These are phyloP conservation scores for Arxiozyma bovina DNA, from an alignment of 1,139 yeast genomes.

Conservation along the genomic window DNA sequence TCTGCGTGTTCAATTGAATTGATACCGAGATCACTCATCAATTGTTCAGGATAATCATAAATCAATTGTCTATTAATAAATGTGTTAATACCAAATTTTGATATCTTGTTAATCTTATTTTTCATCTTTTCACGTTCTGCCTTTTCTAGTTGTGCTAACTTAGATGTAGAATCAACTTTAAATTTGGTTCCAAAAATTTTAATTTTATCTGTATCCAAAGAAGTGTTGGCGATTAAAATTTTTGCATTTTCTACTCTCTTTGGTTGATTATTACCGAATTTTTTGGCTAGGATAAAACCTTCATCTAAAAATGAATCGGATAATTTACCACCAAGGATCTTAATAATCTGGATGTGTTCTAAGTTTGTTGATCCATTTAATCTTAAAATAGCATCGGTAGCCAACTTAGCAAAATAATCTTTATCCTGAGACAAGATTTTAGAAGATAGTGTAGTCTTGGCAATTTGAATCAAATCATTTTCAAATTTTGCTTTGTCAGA, in stretches of 20 bases:
- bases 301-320: slow-evolving; percentile 91
- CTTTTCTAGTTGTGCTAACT: slow-evolving; percentile 88
- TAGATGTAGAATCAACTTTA: slow-evolving; percentile 90
- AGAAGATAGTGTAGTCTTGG: slow-evolving; percentile 88
- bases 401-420: slow-evolving; percentile 76
- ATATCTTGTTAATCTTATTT: slow-evolving; percentile 77
- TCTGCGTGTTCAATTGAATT: slow-evolving; percentile 97
- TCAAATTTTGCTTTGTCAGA: slow-evolving; percentile 55
- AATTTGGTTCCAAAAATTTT: slow-evolving; percentile 96
- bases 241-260: slow-evolving; percentile 74
- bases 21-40: slow-evolving; percentile 78
- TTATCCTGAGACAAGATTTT: slow-evolving; percentile 93
- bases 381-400: slow-evolving; percentile 90
- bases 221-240: slow-evolving; percentile 87
- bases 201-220: slow-evolving; percentile 96
- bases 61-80: slow-evolving; percentile 93
- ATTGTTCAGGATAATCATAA: slow-evolving; percentile 96
- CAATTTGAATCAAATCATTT: slow-evolving; percentile 72
- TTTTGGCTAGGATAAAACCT: slow-evolving; percentile 85
- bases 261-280: slow-evolving; percentile 91
- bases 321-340: slow-evolving; percentile 86
- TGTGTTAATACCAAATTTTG: slow-evolving; percentile 73
- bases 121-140: slow-evolving; percentile 95
- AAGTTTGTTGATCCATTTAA: slow-evolving; percentile 90
- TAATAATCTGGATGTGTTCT: slow-evolving; percentile 88